A percentile compares a stretch with the other conserved stretches of the same genome.
These are phyloP conservation scores for Wickerhamiella alocasiicola DNA, from an alignment of 805 yeast genomes.

Conservation along the genomic window DNA sequence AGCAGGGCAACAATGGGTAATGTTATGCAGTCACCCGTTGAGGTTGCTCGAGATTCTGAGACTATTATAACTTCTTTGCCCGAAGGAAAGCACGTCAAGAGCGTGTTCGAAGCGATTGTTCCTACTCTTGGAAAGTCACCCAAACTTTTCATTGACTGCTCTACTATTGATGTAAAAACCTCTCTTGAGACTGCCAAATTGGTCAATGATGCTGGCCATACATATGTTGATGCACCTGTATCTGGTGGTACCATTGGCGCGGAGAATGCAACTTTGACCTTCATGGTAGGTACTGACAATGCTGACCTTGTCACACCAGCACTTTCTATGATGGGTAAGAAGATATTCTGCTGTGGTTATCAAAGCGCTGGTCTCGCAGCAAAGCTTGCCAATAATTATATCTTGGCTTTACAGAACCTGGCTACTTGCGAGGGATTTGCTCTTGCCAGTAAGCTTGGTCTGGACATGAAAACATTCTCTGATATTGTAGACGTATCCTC, in stretches of 20 bases:
- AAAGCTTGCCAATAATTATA: conserved; percentile 41
- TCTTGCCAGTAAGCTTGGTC: conserved; percentile 38
- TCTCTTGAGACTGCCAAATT: conserved; percentile 32
- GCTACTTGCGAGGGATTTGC: conserved; percentile 46
- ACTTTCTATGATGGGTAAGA: conserved; percentile 36
- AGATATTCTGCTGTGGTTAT: conserved; percentile 38
- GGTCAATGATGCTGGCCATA: conserved; percentile 21
- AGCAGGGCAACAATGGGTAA: conserved; percentile 22
- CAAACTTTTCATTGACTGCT: conserved; percentile 35
- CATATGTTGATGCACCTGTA: conserved; percentile 44
- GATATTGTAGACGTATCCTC: conserved; percentile 40
- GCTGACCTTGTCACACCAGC: conserved; percentile 12
- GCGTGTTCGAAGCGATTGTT: conserved; percentile 32
- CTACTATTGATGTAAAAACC: conserved; percentile 40
- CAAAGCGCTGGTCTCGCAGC: conserved; percentile 46
- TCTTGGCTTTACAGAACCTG: conserved; percentile 40
- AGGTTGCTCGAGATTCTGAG: conserved; percentile 21
- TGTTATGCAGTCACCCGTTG: conserved; percentile 16
- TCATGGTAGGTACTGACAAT: conserved; percentile 38
- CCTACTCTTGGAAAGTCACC: conserved; percentile 20
- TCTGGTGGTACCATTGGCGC: conserved; percentile 48
- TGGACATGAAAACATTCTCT: conserved; percentile 36
- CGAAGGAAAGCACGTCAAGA: conserved; percentile 38
- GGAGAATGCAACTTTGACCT: conserved; percentile 37
- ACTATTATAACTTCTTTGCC: conserved; percentile 43